Evolutionary conservation across 192 early-diverging fungal species (phyloP).

Genomic region (Backusella westeae): DNA sequence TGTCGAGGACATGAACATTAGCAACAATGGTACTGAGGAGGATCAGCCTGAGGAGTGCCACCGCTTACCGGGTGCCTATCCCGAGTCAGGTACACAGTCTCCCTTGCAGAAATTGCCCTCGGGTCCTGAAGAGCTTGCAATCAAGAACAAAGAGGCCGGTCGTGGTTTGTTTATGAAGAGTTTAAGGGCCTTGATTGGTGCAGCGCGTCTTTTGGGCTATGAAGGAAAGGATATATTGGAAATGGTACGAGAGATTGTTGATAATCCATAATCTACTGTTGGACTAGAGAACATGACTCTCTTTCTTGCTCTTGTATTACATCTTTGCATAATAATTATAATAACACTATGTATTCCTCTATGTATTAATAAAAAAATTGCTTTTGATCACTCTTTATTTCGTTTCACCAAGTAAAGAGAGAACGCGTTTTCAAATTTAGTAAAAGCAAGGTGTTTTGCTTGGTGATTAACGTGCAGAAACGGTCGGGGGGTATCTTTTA

Average conservation of each 20-base stretch:
- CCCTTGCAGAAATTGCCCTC: not conserved
- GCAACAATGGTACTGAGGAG: not conserved
- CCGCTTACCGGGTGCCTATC: slow-evolving; percentile 30
- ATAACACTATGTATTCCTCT: too few species aligned
- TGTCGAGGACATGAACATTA: not conserved
- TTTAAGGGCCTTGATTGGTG: slow-evolving; percentile 26
- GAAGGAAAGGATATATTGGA: slow-evolving; percentile 24
- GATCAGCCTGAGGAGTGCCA: not conserved
- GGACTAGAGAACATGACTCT: too few species aligned
- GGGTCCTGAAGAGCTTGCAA: not conserved
- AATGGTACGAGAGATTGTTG: slow-evolving; percentile 31
- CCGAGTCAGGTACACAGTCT: slow-evolving; percentile 22
- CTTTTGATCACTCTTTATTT: too few species aligned
- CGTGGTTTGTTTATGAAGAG: slow-evolving; percentile 27
- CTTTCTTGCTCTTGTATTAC: too few species aligned
- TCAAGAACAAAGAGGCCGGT: slow-evolving; percentile 16
- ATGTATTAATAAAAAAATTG: too few species aligned
- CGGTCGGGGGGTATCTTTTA: too few species aligned
- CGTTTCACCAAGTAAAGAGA: too few species aligned
- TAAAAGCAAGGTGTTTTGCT: too few species aligned
- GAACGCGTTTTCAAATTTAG: too few species aligned
- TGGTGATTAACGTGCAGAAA: too few species aligned
- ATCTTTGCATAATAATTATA: too few species aligned
- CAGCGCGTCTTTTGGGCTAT: slow-evolving; percentile 26
- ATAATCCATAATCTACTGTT: not conserved